Evolutionary conservation across 176 grass and related monocot genomes (phyloP).

Genomic region (Tuctoria greenei): DNA sequence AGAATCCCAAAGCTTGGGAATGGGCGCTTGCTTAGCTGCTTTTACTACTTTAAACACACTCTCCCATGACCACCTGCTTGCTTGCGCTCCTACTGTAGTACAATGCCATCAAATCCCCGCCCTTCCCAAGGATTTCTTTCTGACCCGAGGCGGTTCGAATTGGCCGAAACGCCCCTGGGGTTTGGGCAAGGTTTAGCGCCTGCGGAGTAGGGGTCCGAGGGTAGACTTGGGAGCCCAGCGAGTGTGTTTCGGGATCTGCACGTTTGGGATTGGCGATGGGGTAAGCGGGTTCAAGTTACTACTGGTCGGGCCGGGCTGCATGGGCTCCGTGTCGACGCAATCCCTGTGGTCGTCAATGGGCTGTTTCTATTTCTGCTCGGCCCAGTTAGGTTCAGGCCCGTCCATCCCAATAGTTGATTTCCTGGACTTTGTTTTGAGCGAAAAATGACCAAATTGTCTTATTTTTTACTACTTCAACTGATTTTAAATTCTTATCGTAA

Average conservation of each 20-base stretch:
- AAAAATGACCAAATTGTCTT: too few relatives aligned
- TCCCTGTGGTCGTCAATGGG: constrained; percentile 18
- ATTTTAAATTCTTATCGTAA: too few relatives aligned
- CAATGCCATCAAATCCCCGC: constrained; percentile 64
- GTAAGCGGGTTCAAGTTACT: constrained; percentile 22
- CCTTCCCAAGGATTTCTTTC: constrained; percentile 63
- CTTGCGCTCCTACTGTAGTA: constrained; percentile 36
- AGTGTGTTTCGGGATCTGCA: constrained; percentile 43
- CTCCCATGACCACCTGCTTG: constrained; percentile 42
- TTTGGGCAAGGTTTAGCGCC: background rate
- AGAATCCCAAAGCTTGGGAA: constrained; percentile 88
- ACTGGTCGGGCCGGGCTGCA: background rate
- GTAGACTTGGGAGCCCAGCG: background rate
- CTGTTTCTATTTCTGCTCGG: too few relatives aligned
- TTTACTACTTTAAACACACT: too few relatives aligned
- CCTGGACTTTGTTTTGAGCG: background rate
- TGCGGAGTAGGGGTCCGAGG: constrained; percentile 14
- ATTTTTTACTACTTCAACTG: too few relatives aligned
- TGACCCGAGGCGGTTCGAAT: background rate
- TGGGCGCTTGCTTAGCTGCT: constrained; percentile 40
- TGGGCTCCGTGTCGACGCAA: constrained; percentile 21
- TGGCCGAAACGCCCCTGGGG: constrained; percentile 24
- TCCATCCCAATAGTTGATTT: background rate
- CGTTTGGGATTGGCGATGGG: constrained; percentile 51
- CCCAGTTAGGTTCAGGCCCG: constrained; percentile 26